Evolutionary conservation across 2,329 filamentous ascomycete species (phyloP), one percentile per base, ranked within the genome.

Genomic region (Capronia epimyces): DNA sequence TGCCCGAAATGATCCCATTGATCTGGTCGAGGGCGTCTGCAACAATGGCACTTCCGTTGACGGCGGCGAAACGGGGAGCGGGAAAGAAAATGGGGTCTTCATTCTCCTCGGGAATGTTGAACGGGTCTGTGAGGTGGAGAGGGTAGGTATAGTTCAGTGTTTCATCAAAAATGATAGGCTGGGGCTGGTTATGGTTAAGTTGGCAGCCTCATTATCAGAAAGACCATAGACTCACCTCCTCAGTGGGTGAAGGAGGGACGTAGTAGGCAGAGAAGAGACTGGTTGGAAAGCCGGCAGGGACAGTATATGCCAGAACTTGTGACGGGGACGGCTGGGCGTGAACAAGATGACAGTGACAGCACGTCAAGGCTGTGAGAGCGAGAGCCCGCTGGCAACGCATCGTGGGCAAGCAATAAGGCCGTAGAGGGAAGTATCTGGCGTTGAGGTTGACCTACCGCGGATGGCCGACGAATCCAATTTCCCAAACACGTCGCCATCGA

Each of bases 81-180:
- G 78, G 79, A 45, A 71, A 80, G 53, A 72, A 70, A 6, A 78
- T 62, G 1, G 76, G 75, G 60, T 82, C 78, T 5, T 65, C 56
- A 49, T 75, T 72, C 10, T 69, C 61, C 1, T 67, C 65, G 6
- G 78, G 77, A 31, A 81, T 74, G 1, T 69, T 74, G 24, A 72
- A 66, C 1, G 78, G 78, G 59, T 78, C 69, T 0, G 79, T 82
- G 44, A 82, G 62, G 54, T 79, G 77, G 25, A 71, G 65, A 1
- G 76, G 76, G 50, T 71, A 81, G 2, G 75, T 80, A 54, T 73
- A 69, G 55, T 80, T 76, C 41, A 80, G 62, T 22, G 80, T 65
- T 0, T 76, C 75, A 63, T 82, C 78, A 53, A 71, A 69, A 3
- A 82, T 62, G 12, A 71, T 71, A 22, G 76, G 76, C 57, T 79